Evolutionary conservation across 176 grass and related monocot genomes (phyloP).

Genomic region (Melocanna baccifera): DNA sequence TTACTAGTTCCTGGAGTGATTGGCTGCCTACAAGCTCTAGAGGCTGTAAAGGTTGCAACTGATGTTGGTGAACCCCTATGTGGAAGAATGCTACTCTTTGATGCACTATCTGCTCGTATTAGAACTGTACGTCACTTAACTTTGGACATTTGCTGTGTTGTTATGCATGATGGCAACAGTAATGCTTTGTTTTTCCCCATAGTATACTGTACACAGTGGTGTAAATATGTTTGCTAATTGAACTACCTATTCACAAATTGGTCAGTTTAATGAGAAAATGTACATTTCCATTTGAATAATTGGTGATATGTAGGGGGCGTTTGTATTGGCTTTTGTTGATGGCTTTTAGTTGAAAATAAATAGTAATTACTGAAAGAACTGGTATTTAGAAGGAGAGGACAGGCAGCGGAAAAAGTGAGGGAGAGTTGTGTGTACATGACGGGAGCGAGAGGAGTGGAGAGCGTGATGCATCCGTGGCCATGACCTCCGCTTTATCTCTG

Average conservation of each 20-base stretch:
- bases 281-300: background rate
- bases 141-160: slow-evolving; percentile 2
- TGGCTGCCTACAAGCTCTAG: slow-evolving; percentile 93
- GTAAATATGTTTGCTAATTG: background rate
- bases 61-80: slow-evolving; percentile 84
- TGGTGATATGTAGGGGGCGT: background rate
- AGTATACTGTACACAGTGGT: background rate
- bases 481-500: too few relatives aligned
- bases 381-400: too few relatives aligned
- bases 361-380: too few relatives aligned
- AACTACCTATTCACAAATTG: background rate
- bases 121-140: slow-evolving; percentile 59
- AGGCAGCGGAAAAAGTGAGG: too few relatives aligned
- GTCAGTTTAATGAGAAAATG: background rate
- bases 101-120: slow-evolving; percentile 73
- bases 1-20: slow-evolving; percentile 84
- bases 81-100: slow-evolving; percentile 94
- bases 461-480: too few relatives aligned
- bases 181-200: background rate
- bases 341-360: too few relatives aligned
- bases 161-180: background rate
- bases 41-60: slow-evolving; percentile 82
- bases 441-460: too few relatives aligned
- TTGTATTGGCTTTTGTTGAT: too few relatives aligned
- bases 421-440: too few relatives aligned